Evolutionary conservation across 1,139 yeast species (phyloP), one percentile per base, ranked within the genome.

Genomic region (Blastobotrys malaysiensis): DNA sequence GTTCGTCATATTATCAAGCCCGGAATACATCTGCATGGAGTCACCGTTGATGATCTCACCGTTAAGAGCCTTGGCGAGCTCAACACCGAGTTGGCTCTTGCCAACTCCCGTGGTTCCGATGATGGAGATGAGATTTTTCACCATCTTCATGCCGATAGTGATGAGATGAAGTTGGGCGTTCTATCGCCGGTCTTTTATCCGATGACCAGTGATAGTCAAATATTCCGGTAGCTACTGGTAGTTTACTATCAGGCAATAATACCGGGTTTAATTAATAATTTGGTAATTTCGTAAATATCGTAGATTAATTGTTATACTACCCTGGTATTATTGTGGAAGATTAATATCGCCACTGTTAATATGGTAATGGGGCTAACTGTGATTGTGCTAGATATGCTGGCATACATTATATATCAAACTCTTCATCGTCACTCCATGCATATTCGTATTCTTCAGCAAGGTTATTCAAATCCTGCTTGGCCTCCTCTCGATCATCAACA

Each of bases 101-200:
- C 99, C 99, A n/a, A 90, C 98, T 0, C 99, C 99, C 0, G 99
- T 93, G 43, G 97, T 91, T 0, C 99, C 99, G 6, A 88, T 88
- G n/a, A 88, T 82, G 26, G 88, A 82, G 27, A 88, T 77, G 9
- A 88, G 56, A 22, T 52, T 55, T 50, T 20, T 52, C 27, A 43
- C 36, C 20, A 52, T 51, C 43, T 27, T 43, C 46, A 48, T 48
- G 39, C 39, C 11, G 39, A 31, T 31, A 31, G 16, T 7, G 26
- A 9, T 22, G 14, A 13, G 39, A 13, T 31, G 3, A 11, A 31
- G 11, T 31, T 31, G 39, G 39, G 39, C 39, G 39, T 13, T 7
- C 7, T 22, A 22, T 22, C 13, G 13, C 36, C 36, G 36, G 9
- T 26, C 7, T 5, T 22, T 7, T 22, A 22, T 26, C 31, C 11